phyloP scores from a whole-genome alignment of 2,329 filamentous ascomycete species.

The Didymosphaeria variabile region DNA sequence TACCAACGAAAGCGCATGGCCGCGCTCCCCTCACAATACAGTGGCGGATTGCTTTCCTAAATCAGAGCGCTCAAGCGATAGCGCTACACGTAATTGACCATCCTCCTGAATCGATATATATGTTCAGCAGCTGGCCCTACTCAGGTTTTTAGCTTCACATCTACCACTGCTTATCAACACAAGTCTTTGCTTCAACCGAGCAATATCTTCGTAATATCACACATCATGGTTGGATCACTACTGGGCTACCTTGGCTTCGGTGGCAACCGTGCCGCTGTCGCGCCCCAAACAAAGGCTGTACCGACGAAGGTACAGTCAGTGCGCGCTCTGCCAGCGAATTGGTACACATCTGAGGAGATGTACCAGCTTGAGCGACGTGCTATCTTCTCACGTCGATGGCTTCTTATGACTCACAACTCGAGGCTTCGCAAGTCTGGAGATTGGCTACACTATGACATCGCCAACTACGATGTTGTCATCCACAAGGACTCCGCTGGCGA shows the following conservation, averaged over 20 bases:
- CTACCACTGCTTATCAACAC: not conserved
- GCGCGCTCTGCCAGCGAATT: constrained; percentile 53
- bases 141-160: not conserved
- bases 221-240: constrained; percentile 37
- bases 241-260: constrained; percentile 40
- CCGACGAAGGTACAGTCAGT: constrained; percentile 31
- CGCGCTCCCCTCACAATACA: not conserved
- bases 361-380: constrained; percentile 60
- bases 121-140: not conserved
- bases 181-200: not conserved
- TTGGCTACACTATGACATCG: constrained; percentile 61
- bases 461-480: constrained; percentile 54
- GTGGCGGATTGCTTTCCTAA: not conserved
- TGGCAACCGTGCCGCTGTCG: constrained; percentile 16
- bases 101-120: not conserved
- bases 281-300: constrained; percentile 28
- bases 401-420: constrained; percentile 63
- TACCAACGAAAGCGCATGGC: not conserved
- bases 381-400: constrained; percentile 65
- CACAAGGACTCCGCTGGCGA: constrained; percentile 49
- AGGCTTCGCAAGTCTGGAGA: constrained; percentile 63
- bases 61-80: not conserved
- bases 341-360: constrained; percentile 53
- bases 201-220: constrained; percentile 1
- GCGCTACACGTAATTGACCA: not conserved